Conservation (phyloP, 163 green algal genomes). For the Chloroidium sp. region DNA sequence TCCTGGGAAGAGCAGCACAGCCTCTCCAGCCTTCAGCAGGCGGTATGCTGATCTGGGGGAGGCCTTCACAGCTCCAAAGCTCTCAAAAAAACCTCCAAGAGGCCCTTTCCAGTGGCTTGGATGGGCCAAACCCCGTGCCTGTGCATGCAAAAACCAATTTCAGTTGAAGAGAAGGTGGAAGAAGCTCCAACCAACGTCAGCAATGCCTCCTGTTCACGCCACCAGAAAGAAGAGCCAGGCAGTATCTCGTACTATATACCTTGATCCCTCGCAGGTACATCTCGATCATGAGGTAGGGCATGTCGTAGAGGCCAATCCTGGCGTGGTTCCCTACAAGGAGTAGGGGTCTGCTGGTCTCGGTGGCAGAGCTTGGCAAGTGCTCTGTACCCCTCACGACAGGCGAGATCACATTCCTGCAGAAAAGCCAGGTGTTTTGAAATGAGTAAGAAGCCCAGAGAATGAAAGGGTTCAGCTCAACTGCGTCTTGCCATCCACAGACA, state of each 20-base stretch:
- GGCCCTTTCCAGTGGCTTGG: constrained; percentile 49
- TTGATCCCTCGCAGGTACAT: constrained; percentile 52
- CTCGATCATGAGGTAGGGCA: constrained; percentile 55
- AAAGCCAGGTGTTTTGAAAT: too few relatives aligned
- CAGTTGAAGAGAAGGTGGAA: neutral
- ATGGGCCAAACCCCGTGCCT: constrained; percentile 47
- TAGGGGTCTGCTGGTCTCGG: constrained; percentile 25
- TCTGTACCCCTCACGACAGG: constrained; percentile 48
- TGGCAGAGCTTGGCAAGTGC: constrained; percentile 35
- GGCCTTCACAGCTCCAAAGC: constrained; percentile 61
- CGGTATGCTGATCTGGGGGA: constrained; percentile 37
- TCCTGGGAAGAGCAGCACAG: constrained; percentile 57
- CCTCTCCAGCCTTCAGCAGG: constrained; percentile 46
- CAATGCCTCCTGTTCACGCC: neutral
- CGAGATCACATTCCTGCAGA: constrained; percentile 19
- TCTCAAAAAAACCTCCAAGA: constrained; percentile 49
- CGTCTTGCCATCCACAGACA: too few relatives aligned
- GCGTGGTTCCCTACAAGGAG: constrained; percentile 62
- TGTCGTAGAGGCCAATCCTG: constrained; percentile 54
- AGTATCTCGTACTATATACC: constrained; percentile 1
- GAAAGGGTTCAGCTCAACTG: too few relatives aligned
- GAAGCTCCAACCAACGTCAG: neutral
- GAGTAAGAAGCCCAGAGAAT: too few relatives aligned
- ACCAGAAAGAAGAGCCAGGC: too few relatives aligned
- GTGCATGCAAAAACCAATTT: neutral